Base-by-base conservation (phyloP, 2,329 filamentous ascomycete species). In the Sporothrix pseudoabietina region DNA sequence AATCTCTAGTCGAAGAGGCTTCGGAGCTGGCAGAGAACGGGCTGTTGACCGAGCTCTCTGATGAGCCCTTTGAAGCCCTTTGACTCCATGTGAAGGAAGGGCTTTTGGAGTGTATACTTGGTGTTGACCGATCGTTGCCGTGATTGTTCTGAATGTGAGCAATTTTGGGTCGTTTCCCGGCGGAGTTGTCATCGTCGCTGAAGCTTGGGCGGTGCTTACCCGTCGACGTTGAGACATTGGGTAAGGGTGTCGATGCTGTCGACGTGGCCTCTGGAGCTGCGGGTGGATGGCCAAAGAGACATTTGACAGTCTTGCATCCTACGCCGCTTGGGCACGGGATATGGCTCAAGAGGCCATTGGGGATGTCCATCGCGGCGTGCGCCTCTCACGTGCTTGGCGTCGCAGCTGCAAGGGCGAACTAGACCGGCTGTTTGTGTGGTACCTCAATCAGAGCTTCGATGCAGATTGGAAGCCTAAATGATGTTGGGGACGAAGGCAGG, bases 311-410 rank as follows among this genome's bases (percentile, higher is more conserved):
- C 3, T 75, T 76, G 73, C 77, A 78, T 8, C 72, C 72, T 30
- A 75, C 74, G 26, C 77, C 77, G 1, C 73, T 74, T 22, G 77
- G 77, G 26, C 77, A 78, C 22, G 76, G 73, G 14, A 78, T 78
- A 69, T 78, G 77, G 69, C 76, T 77, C 61, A 78, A 70, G 3
- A 78, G 69, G 3, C 30, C 59, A 10, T 75, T 61, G 9, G 73
- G 44, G 14, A 74, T 65, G n/a, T 71, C 71, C 75, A 77, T 77
- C 32, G 16, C 57, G 49, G 16, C 6, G 12, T 1, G 52, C 1
- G 44, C 16, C 19, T 1, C 26, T 1, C 30, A 61, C n/a, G 69
- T 3, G 12, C 22, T 10, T 14, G 35, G 30, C 32, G 12, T 16
- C 14, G 44, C 44, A 19, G 44, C 12, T 41, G 16, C 16, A 19